Base-by-base conservation (phyloP, 1,139 yeast species). In the Geotrichum fermentans region DNA sequence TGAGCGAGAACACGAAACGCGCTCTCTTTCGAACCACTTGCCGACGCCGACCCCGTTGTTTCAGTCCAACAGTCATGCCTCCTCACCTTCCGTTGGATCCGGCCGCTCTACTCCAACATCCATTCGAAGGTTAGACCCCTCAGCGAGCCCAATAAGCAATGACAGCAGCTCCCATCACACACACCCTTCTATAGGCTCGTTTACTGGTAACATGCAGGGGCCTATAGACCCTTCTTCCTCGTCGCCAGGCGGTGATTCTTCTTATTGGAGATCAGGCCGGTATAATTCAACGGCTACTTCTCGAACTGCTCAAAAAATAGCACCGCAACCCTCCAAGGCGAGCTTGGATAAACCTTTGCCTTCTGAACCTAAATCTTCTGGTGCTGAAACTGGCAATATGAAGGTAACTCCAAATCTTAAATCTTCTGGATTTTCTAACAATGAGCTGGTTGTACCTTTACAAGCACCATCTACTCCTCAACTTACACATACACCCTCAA, bases 31-130 rank as follows among this genome's bases (percentile, higher is more conserved):
- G 5, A 33, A 43, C 3, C 36, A 30, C 22, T 42, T 46, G 17
- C 50, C 50, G 7, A n/a, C 50, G 8, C 45, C 50, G 11, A 18
- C 37, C 11, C 46, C 50, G 11, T 11, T 41, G 35, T 46, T 41
- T 37, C 48, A 45, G 17, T n/a, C 48, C 7, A 13, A 37, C n/a
- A 20, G 29, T 29, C 21, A 20, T 8, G 24, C 37, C 28, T 30
- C 35, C 11, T 30, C 42, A 6, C 14, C 38, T 8, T n/a, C 33
- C 32, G 4, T 29, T 14, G 36, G 24, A 14, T 29, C 43, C 13
- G 44, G 38, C 14, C 44, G 44, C 13, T 32, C 47, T 13, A 37
- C 42, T 13, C 40, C 47, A 8, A n/a, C 37, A 7, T 29, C 47
- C 5, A 22, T 40, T 16, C 40, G 41, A n/a, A 16, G 40, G 24